These are phyloP conservation scores for Stephania yunnanensis DNA, from an alignment of 164 flowering plant genomes.

Conservation along the genomic window DNA sequence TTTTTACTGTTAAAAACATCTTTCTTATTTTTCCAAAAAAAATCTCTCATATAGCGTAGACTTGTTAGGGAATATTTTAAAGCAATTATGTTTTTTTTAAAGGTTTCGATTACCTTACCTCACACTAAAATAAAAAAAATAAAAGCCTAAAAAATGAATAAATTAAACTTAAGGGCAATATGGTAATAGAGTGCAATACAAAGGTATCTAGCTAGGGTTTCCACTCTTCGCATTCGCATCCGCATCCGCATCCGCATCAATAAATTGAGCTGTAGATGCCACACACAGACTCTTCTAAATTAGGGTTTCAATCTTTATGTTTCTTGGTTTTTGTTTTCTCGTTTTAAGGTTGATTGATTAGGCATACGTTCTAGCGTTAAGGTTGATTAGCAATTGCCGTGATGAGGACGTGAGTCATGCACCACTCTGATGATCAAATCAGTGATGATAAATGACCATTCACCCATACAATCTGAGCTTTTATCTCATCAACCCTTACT, in stretches of 20 bases:
- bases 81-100: too few species aligned
- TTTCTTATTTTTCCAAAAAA: too few species aligned
- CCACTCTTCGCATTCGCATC: too few species aligned
- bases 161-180: not conserved
- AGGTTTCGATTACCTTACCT: too few species aligned
- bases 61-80: too few species aligned
- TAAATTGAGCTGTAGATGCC: not conserved
- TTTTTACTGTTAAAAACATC: too few species aligned
- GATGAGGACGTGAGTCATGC: slow-evolving; percentile 5
- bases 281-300: too few species aligned
- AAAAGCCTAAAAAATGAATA: too few species aligned
- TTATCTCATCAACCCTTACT: not conserved
- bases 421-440: slow-evolving; percentile 6
- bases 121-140: too few species aligned
- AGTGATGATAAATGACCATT: slow-evolving; percentile 4
- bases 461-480: slow-evolving; percentile 7
- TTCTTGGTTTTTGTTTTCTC: not conserved
- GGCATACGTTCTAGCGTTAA: not conserved
- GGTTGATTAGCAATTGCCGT: not conserved
- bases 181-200: not conserved
- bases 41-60: too few species aligned
- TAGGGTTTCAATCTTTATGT: too few species aligned
- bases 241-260: not conserved
- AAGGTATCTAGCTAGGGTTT: not conserved
- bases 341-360: not conserved